Conservation (phyloP, 2,329 filamentous ascomycete species). For the Calonectria hongkongensis region DNA sequence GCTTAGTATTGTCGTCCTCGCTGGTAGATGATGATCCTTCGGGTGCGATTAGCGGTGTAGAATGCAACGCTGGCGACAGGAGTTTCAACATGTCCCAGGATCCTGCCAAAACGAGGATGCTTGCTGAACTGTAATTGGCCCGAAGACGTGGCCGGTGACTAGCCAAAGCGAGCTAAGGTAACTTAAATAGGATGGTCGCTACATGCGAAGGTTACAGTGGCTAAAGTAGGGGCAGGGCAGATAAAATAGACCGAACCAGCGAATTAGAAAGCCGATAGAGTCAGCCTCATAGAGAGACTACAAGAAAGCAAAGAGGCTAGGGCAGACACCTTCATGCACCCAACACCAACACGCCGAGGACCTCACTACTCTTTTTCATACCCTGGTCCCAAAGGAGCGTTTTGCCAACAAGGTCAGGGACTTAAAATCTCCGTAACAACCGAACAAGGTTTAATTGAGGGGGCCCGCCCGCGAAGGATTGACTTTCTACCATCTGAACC, state of each 20-base stretch:
- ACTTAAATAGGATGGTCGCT: constrained; percentile 23
- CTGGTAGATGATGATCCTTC: not conserved
- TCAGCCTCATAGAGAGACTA: not conserved
- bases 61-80: constrained; percentile 15
- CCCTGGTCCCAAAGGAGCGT: not conserved
- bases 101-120: constrained; percentile 23
- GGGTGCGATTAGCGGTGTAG: constrained; percentile 8
- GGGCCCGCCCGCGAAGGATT: constrained; percentile 2
- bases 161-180: constrained; percentile 1
- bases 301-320: not conserved
- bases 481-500: constrained; percentile 10
- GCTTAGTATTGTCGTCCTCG: not conserved
- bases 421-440: constrained; percentile 14
- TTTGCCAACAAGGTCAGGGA: not conserved
- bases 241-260: not conserved
- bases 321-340: not conserved
- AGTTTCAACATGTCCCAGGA: not conserved
- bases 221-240: not conserved
- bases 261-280: not conserved
- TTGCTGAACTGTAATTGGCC: constrained; percentile 7
- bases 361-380: not conserved
- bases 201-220: constrained; percentile 8
- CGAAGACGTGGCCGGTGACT: not conserved
- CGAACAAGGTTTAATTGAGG: constrained; percentile 18
- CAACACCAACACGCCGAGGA: not conserved